Base-by-base conservation (phyloP, 2,329 filamentous ascomycete species). In the Colletotrichum camelliae region DNA sequence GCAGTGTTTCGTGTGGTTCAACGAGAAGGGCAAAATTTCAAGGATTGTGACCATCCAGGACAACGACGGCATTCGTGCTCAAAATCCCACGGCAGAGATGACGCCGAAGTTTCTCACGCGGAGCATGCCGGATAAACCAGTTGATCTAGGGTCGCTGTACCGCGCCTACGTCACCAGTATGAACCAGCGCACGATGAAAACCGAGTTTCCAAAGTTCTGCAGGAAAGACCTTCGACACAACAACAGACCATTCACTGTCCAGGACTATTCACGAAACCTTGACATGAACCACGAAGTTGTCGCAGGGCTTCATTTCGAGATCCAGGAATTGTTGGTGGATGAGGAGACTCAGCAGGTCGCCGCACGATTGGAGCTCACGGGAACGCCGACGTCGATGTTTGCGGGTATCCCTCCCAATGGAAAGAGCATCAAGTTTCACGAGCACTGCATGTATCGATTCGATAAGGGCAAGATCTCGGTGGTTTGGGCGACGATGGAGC, bases 381-480 rank as follows among this genome's bases (percentile, higher is more conserved):
- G 84, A 2, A 81, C 77, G 16, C 84, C 83, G 3, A 79, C 78
- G 4, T 75, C 72, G 31, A 62, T 64, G 29, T 80, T 84, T 16
- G 77, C 77, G 4, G 84, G 81, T n/a, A 80, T 80, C 2, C 72
- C 77, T 27, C 80, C 81, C 2, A 83, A 78, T 16, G 83, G 82
- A 12, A 79, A 79, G 13, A 21, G 62, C 5, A 82, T 85, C 8
- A 67, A 55, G 12, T 83, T 85, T 67, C 69, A 75, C 33, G 84
- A 86, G 77, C 81, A 83, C 64, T 84, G 81, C 33, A 82, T 83
- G 21, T 86, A 85, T 68, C 79, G 79, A 67, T 81, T 85, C 43
- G 76, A 80, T 16, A 78, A 73, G 2, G 83, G 83, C 7, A 84
- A 77, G 79, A 84, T 86, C 24, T 75, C 77, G 13, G 77, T 78